Percentiles rank a stretch among this genome's conserved stretches.
These are phyloP conservation scores for Trypanosoma conorhini DNA, from an alignment of 208 protist genomes.

Conservation along the genomic window DNA sequence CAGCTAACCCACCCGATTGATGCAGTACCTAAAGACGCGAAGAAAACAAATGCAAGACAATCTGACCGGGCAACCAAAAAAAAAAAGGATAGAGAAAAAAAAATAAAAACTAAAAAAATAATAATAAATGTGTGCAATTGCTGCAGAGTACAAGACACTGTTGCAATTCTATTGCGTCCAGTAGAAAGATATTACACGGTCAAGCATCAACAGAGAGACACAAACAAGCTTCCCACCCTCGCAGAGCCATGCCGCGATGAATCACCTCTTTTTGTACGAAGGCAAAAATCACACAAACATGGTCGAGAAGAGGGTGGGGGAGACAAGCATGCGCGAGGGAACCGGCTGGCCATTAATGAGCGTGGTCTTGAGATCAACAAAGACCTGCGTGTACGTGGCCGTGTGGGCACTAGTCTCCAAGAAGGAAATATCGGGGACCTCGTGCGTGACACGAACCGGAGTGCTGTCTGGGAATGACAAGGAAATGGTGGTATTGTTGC, in stretches of 20 bases:
- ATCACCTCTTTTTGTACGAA: not conserved
- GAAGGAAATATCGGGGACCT: slow-evolving; percentile 46
- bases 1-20: not conserved
- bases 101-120: too few relatives aligned
- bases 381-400: slow-evolving; percentile 47
- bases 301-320: slow-evolving; percentile 70
- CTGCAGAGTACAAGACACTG: not conserved
- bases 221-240: not conserved
- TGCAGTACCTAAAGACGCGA: not conserved
- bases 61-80: not conserved
- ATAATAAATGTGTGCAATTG: not conserved
- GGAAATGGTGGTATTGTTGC: slow-evolving; percentile 49
- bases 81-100: not conserved
- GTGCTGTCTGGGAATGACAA: slow-evolving; percentile 34
- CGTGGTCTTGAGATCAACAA: slow-evolving; percentile 42
- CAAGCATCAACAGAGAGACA: not conserved
- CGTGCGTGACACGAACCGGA: slow-evolving; percentile 40
- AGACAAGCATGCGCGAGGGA: slow-evolving; percentile 36
- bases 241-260: not conserved
- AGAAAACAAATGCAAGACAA: slow-evolving; percentile 1
- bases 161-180: not conserved
- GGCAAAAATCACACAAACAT: slow-evolving; percentile 58
- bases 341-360: slow-evolving; percentile 66
- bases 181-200: not conserved
- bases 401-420: slow-evolving; percentile 33